Base-by-base conservation (phyloP, 768 basidiomycete species). In the Crucibulum laeve region DNA sequence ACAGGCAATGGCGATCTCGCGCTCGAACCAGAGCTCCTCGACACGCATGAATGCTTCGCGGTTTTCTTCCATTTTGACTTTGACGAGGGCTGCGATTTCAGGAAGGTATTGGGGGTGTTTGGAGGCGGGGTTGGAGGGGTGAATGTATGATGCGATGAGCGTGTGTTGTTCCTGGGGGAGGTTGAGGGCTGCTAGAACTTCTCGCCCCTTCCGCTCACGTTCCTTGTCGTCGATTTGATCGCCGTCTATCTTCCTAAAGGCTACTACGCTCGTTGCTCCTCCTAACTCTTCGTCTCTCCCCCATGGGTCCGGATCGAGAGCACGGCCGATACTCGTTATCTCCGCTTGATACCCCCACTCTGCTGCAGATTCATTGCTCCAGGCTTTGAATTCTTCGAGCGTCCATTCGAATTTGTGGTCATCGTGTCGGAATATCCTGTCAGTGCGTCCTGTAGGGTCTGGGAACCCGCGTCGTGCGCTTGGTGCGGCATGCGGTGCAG, bases 391-490 rank as follows among this genome's bases (percentile, higher is more conserved):
- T 54, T 94, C 91, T 2, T 79, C 77, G 0, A 63, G 57, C 0
- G 89, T 92, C 86, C 87, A 94, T 59, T 95, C 91, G 49, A 93
- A 91, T 52, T 91, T 86, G 61, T 95, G 91, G 51, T 93, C 91
- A 18, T 62, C 46, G 56, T 94, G 89, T 17, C 91, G 73, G 66
- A 92, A 93, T 22, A 86, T 61, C 1, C 91, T 77, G 37, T 74
- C 56, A 0, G 89, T 92, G 14, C 86, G 77, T 11, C 72, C 68
- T 0, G 90, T 92, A 2, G 92, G 90, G 61, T 94, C 91, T 0
- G 61, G 69, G 56, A 61, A 80, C 0, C 86, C 90, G 18, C 62
- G 55, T 11, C 74, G 72, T 5, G 69, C 67, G 4, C 68, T 62
- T 26, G 68, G 58, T 4, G 64, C 63, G 0, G 63, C 59, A 26